These are phyloP conservation scores for Rhizopogon roseolus DNA, from an alignment of 768 basidiomycete species.

Conservation along the genomic window DNA sequence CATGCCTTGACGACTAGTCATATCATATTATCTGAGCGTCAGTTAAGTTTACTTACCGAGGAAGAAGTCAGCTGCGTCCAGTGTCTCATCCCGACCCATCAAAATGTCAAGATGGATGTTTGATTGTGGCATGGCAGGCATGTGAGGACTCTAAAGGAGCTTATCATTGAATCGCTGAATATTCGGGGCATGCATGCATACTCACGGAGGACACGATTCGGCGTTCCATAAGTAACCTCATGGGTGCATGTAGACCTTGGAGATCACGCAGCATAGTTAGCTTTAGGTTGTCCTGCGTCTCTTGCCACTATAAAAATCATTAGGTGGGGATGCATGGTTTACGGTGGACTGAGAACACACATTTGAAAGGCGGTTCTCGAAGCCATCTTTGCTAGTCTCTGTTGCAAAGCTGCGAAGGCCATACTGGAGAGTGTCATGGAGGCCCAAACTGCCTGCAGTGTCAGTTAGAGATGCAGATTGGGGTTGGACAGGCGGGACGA, in stretches of 20 bases:
- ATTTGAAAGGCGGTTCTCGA: slow-evolving; percentile 72
- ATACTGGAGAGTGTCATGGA: slow-evolving; percentile 85
- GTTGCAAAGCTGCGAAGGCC: slow-evolving; percentile 80
- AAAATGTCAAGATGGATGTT: slow-evolving; percentile 91
- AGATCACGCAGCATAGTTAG: slow-evolving; percentile 80
- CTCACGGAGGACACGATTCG: slow-evolving; percentile 75
- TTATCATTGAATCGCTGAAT: neutral
- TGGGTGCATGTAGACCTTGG: slow-evolving; percentile 85
- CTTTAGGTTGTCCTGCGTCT: slow-evolving; percentile 84
- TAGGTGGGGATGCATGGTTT: neutral
- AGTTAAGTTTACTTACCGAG: slow-evolving; percentile 43
- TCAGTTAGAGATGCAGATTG: slow-evolving; percentile 63
- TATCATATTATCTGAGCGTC: neutral
- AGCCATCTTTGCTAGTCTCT: slow-evolving; percentile 49
- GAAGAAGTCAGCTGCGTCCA: slow-evolving; percentile 80
- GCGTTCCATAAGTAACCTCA: slow-evolving; percentile 91
- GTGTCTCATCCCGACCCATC: slow-evolving; percentile 84
- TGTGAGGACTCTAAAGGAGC: slow-evolving; percentile 52
- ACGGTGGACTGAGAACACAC: slow-evolving; percentile 32
- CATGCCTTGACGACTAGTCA: slow-evolving; percentile 36
- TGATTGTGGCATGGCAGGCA: slow-evolving; percentile 58
- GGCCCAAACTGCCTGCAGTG: slow-evolving; percentile 70
- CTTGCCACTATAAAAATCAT: slow-evolving; percentile 69
- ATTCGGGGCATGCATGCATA: slow-evolving; percentile 7
- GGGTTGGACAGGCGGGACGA: slow-evolving; percentile 52